Evolutionary conservation across 441 rosid species (phyloP).

Genomic region (Arabidopsis hybrid): DNA sequence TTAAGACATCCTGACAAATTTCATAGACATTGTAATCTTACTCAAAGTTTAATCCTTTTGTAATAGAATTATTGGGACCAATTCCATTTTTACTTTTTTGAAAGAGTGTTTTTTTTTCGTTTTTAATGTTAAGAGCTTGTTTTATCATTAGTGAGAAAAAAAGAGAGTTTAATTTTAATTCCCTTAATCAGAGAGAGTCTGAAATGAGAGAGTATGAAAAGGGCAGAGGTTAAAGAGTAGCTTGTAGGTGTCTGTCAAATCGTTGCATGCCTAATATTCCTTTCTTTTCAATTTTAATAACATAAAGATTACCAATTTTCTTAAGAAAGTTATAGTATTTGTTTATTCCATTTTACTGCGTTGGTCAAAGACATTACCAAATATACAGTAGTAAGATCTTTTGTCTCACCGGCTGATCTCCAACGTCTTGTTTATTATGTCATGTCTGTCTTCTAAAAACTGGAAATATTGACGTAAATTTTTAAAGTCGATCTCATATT

Average conservation of each 20-base stretch:
- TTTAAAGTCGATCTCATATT: not conserved
- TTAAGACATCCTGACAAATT: not conserved
- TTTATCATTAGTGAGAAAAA: not conserved
- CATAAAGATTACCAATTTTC: constrained; percentile 18
- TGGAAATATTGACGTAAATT: not conserved
- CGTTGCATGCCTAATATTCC: constrained; percentile 40
- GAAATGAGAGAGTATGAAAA: not conserved
- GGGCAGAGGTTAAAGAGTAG: constrained; percentile 13
- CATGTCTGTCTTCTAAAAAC: not conserved
- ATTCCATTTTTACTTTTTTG: not conserved
- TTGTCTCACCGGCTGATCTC: constrained; percentile 5
- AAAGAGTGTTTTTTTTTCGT: not conserved
- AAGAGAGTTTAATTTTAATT: not conserved
- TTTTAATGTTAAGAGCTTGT: not conserved
- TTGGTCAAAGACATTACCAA: constrained; percentile 34
- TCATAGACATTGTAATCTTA: not conserved
- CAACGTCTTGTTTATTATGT: constrained; percentile 12
- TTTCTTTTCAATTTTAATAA: constrained; percentile 1
- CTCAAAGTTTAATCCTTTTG: not conserved
- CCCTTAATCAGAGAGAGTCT: not conserved
- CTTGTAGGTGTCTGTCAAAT: constrained; percentile 40
- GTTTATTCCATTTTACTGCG: constrained; percentile 27
- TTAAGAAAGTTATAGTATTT: not conserved
- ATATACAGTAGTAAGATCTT: constrained; percentile 15
- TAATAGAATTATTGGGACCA: constrained; percentile 6